A percentile compares a stretch with the other conserved stretches of the same genome.
phyloP scores from a whole-genome alignment of 805 yeast species.

The Suhomyces pyralidae region DNA sequence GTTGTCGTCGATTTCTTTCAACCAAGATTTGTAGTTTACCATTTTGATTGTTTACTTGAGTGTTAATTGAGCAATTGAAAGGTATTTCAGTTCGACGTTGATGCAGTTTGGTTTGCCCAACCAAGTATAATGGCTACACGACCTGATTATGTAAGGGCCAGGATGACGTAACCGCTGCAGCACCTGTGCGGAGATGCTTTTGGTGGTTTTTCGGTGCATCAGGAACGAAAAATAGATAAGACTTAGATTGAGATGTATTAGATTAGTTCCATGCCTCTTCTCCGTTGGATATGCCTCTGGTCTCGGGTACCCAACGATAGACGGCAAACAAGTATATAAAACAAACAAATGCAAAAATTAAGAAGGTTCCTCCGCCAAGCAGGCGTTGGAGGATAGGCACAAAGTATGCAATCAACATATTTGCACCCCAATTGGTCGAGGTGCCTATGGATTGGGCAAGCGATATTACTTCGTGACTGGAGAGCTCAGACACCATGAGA shows the following conservation, averaged over 20 bases:
- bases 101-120: not conserved
- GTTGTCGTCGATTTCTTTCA: conserved; percentile 51
- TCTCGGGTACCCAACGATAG: conserved; percentile 30
- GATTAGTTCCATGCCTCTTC: conserved; percentile 2
- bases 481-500: conserved; percentile 36
- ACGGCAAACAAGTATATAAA: conserved; percentile 17
- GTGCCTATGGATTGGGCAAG: conserved; percentile 37
- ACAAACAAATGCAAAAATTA: conserved; percentile 23
- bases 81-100: not conserved
- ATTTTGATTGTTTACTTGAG: conserved; percentile 17
- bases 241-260: not conserved
- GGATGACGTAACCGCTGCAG: not conserved
- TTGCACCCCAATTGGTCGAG: conserved; percentile 33
- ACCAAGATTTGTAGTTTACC: conserved; percentile 52
- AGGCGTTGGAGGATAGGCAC: conserved; percentile 27
- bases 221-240: not conserved
- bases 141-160: not conserved
- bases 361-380: conserved; percentile 29
- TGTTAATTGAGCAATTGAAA: not conserved
- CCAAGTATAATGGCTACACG: not conserved
- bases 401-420: conserved; percentile 28
- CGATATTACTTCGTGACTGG: conserved; percentile 30
- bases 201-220: not conserved
- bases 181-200: not conserved
- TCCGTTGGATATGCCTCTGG: conserved; percentile 17